These are phyloP conservation scores for Fusarium chaquense DNA, from an alignment of 2,329 filamentous ascomycete species.

Conservation along the genomic window DNA sequence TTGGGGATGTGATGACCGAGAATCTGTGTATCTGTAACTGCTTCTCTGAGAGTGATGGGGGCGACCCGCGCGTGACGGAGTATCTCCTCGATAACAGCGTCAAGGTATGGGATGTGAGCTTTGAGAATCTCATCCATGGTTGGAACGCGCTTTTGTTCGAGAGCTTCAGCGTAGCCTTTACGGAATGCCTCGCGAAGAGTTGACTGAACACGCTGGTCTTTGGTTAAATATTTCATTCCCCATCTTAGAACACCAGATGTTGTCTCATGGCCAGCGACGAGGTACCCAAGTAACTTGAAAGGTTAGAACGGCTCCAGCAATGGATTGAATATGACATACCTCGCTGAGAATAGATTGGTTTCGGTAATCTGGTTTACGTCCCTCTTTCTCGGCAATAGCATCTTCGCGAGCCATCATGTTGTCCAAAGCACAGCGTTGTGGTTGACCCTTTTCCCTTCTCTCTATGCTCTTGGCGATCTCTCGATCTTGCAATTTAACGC, in stretches of 20 bases:
- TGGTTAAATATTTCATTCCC: conserved; percentile 43
- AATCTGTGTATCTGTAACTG: conserved; percentile 50
- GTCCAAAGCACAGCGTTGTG: conserved; percentile 45
- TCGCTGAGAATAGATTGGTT: conserved; percentile 51
- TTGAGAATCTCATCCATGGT: conserved; percentile 47
- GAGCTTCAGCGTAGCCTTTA: conserved; percentile 36
- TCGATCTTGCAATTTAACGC: conserved; percentile 17
- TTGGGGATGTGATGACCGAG: conserved; percentile 52
- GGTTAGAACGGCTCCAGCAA: neutral
- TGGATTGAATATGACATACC: conserved; percentile 5
- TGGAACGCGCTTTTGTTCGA: conserved; percentile 37
- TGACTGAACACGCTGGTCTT: conserved; percentile 44
- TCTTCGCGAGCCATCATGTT: conserved; percentile 51
- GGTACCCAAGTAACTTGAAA: conserved; percentile 40
- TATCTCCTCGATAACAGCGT: conserved; percentile 54
- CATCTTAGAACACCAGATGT: conserved; percentile 41
- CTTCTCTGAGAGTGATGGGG: conserved; percentile 46
- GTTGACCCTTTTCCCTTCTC: neutral
- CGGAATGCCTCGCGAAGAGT: conserved; percentile 45
- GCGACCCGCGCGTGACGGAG: conserved; percentile 49
- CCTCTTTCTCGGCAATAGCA: conserved; percentile 48
- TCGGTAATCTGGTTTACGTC: conserved; percentile 47
- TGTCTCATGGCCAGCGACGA: conserved; percentile 47
- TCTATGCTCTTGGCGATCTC: conserved; percentile 32
- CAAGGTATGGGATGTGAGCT: conserved; percentile 51